Conservation (phyloP, 208 protist genomes). For the Tritrichomonas musculus region DNA sequence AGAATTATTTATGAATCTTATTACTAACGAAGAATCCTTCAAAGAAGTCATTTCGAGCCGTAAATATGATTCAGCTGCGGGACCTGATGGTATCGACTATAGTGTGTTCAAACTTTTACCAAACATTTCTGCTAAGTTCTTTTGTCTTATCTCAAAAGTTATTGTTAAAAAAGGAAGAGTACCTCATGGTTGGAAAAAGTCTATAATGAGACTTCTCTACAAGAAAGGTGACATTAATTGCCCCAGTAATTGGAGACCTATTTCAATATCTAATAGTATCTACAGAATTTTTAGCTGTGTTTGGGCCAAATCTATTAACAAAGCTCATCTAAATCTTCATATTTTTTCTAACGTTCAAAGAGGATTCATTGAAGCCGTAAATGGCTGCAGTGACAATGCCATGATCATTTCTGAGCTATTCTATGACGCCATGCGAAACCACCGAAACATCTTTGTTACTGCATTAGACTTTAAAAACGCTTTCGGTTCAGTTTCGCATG, state of each 20-base stretch:
- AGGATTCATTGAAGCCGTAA: neutral
- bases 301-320: neutral
- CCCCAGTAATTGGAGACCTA: too few species aligned
- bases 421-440: neutral
- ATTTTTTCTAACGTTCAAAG: neutral
- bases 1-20: too few species aligned
- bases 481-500: neutral
- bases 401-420: neutral
- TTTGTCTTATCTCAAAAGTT: neutral
- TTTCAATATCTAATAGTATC: neutral
- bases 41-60: neutral
- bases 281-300: neutral
- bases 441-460: neutral
- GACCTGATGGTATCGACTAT: neutral
- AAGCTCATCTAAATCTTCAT: too few species aligned
- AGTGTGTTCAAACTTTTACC: neutral
- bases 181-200: neutral
- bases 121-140: neutral
- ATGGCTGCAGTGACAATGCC: neutral
- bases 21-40: too few species aligned
- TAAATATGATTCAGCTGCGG: neutral
- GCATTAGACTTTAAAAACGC: neutral
- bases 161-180: neutral
- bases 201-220: neutral
- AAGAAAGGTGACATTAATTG: neutral